These are phyloP conservation scores for Seiridium unicorne DNA, from an alignment of 2,329 filamentous ascomycete genomes.

Conservation along the genomic window DNA sequence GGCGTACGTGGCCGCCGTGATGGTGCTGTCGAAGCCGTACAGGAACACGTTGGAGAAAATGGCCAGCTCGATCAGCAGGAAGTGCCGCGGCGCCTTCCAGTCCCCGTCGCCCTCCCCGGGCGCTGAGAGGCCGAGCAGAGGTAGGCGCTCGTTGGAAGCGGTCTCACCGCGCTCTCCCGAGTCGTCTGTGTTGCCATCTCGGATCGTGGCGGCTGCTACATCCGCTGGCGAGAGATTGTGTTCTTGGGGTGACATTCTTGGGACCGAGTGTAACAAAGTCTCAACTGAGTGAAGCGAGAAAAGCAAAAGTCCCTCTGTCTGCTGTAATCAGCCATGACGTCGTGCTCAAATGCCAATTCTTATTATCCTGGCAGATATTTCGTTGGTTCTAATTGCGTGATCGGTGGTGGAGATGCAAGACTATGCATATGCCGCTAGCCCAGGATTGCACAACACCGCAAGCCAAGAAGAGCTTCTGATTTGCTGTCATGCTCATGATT, in stretches of 20 bases:
- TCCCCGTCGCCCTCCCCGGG: constrained; percentile 14
- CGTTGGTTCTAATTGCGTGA: not conserved
- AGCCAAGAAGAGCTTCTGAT: not conserved
- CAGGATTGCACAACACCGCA: not conserved
- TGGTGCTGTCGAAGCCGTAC: constrained; percentile 68
- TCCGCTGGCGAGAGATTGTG: not conserved
- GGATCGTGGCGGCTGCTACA: not conserved
- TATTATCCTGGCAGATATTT: not conserved
- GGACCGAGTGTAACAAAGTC: not conserved
- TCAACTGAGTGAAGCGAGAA: not conserved
- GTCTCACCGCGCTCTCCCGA: not conserved
- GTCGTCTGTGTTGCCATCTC: not conserved
- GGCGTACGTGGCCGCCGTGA: constrained; percentile 72
- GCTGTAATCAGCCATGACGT: not conserved
- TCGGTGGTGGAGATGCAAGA: constrained; percentile 3
- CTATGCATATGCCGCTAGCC: not conserved
- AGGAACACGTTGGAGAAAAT: constrained; percentile 67
- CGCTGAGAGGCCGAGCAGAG: constrained; percentile 10
- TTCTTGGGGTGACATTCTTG: not conserved
- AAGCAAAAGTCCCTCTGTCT: not conserved
- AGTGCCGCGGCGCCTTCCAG: constrained; percentile 52
- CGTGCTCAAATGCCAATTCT: not conserved
- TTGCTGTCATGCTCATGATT: not conserved
- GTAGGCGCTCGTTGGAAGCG: constrained; percentile 11
- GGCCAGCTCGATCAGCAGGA: constrained; percentile 57